Evolutionary conservation across 2,329 filamentous ascomycete species (phyloP).

Genomic region (Colletotrichum orchidophilum): DNA sequence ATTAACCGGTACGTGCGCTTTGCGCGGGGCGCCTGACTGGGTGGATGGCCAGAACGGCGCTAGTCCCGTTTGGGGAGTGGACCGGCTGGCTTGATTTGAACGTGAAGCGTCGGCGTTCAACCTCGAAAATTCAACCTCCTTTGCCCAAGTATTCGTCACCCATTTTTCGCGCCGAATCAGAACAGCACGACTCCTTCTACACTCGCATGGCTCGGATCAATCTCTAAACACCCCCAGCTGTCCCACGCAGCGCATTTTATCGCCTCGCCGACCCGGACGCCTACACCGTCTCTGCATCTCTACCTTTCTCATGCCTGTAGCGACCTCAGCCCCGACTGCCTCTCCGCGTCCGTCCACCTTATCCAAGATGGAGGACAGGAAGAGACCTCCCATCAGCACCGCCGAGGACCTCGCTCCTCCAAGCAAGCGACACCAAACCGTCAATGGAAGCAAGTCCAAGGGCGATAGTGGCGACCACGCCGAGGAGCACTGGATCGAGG

Average conservation of each 20-base stretch:
- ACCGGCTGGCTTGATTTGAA: constrained; percentile 48
- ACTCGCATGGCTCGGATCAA: constrained; percentile 24
- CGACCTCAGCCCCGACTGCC: constrained; percentile 73
- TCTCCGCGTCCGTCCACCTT: constrained; percentile 81
- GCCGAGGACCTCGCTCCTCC: constrained; percentile 87
- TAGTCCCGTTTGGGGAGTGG: constrained; percentile 47
- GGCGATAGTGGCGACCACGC: constrained; percentile 65
- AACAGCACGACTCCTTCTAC: constrained; percentile 22
- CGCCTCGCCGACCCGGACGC: constrained; percentile 21
- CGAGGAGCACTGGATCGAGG: constrained; percentile 71
- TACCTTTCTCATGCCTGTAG: constrained; percentile 83
- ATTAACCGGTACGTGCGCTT: constrained; percentile 23
- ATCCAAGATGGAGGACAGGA: constrained; percentile 99
- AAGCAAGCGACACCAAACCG: constrained; percentile 83
- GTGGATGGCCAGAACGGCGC: constrained; percentile 42
- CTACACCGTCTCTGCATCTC: constrained; percentile 35
- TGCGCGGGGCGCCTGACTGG: constrained; percentile 28
- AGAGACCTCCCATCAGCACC: constrained; percentile 86
- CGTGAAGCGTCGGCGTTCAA: constrained; percentile 43
- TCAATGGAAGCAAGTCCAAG: constrained; percentile 76
- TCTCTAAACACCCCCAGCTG: constrained; percentile 4
- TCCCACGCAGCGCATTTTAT: constrained; percentile 5
- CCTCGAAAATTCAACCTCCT: constrained; percentile 46
- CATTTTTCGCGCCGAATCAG: constrained; percentile 22
- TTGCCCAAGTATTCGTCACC: constrained; percentile 20